Base-by-base conservation (phyloP, 2,329 filamentous ascomycete species). In the Lasiodiplodia hormozganensis region DNA sequence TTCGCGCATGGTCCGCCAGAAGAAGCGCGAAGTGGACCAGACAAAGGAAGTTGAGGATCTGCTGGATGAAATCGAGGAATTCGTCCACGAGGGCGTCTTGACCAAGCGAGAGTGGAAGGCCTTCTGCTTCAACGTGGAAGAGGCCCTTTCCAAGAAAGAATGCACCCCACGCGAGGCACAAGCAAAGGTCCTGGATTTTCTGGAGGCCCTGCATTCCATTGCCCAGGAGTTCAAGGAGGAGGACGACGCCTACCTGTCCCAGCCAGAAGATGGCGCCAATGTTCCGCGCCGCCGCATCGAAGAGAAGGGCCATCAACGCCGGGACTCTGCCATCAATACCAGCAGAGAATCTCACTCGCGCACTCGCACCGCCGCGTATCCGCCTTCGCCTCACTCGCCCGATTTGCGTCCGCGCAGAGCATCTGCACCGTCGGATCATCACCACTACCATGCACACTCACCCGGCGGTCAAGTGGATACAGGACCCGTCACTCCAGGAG, bases 81-180 rank as follows among this genome's bases (percentile, higher is more conserved):
- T 67, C 21, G 65, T 67, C 28, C 53, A 60, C 21, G 53, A 58
- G 14, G 65, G 65, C 18, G 65, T 67, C 34, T 43, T 67, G 65
- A 67, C 65, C 28, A 67, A 52, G 65, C 54, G 56, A n/a, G 65
- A 67, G 18, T 67, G 53, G 53, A 67, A 57, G 10, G 38, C 65
- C 21, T 67, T 67, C 21, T 67, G 65, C 43, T 12, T 28, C n/a
- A 43, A 58, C 23, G 65, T 67, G 23, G 65, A 67, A 38, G 56
- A 67, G 21, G 54, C 65, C 5, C 58, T 67, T 2, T n/a, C 38
- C 12, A 58, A 60, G 28, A 58, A 38, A 14, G 65, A 67, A 34
- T 57, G 40, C 43, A 52, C 65, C 14, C 65, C 65, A 6, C 65
- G 54, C 14, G 65, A 67, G 56, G 65, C 65, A 6, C 65, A 67